phyloP scores from a whole-genome alignment of 23 red algal genomes.

The Gracilaria caudata region DNA sequence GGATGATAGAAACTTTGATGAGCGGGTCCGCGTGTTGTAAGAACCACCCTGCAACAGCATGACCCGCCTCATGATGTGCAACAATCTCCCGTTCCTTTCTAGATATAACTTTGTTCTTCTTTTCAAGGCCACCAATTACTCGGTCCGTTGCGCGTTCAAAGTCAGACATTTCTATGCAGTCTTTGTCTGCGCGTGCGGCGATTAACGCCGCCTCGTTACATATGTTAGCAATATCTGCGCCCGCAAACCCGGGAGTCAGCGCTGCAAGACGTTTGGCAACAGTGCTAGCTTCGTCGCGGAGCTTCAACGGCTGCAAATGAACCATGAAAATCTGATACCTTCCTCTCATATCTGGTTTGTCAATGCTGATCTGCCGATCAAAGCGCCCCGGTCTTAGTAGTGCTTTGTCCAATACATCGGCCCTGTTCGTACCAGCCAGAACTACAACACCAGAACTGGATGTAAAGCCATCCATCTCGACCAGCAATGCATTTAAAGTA shows the following conservation, averaged over 20 bases:
- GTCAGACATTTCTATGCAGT: slow-evolving; percentile 82
- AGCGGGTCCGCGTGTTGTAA: slow-evolving; percentile 93
- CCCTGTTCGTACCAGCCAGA: slow-evolving; percentile 97
- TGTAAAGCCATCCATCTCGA: slow-evolving; percentile 99
- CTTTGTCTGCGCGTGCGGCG: slow-evolving; percentile 81
- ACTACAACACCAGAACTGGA: slow-evolving; percentile 91
- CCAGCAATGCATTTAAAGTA: slow-evolving; percentile 96
- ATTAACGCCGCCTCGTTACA: slow-evolving; percentile 99
- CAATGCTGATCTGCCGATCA: slow-evolving; percentile 96
- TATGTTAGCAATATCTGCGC: slow-evolving; percentile 99
- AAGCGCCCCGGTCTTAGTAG: slow-evolving; percentile 97
- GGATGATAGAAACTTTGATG: slow-evolving; percentile 99
- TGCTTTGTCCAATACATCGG: slow-evolving; percentile 97
- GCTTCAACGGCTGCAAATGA: slow-evolving; percentile 88
- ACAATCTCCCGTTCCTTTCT: slow-evolving; percentile 93
- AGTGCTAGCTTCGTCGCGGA: slow-evolving; percentile 40
- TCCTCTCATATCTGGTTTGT: slow-evolving; percentile 97
- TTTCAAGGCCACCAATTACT: slow-evolving; percentile 97
- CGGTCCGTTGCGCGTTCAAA: slow-evolving; percentile 96
- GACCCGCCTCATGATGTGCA: slow-evolving; percentile 99
- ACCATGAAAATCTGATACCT: slow-evolving; percentile 97
- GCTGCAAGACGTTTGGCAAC: slow-evolving; percentile 94
- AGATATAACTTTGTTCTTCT: slow-evolving; percentile 97
- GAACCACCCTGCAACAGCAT: slow-evolving; percentile 98
- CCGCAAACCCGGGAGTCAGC: slow-evolving; percentile 97